A percentile compares a stretch with the other conserved stretches of the same genome.
Evolutionary conservation across 345 rosid species (phyloP).

Genomic region (Pseudoturritis turrita): DNA sequence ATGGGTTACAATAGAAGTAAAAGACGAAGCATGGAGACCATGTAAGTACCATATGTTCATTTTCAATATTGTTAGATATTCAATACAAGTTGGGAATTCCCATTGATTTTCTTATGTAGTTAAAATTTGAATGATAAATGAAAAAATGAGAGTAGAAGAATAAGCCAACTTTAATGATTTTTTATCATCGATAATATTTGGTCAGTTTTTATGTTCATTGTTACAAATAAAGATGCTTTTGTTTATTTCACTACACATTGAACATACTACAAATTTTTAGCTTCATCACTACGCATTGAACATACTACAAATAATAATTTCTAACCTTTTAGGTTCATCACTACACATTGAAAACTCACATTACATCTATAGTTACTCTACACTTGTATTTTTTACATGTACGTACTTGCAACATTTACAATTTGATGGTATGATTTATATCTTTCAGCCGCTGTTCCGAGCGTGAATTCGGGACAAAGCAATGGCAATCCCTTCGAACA

Average conservation of each 20-base stretch:
- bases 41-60: conserved; percentile 13
- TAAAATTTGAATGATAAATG: background rate
- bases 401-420: background rate
- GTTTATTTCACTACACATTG: background rate
- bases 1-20: background rate
- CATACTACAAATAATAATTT: too few relatives aligned
- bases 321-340: too few relatives aligned
- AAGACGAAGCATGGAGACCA: conserved; percentile 13
- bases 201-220: background rate
- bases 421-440: conserved; percentile 10
- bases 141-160: too few relatives aligned
- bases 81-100: background rate
- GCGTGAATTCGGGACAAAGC: conserved; percentile 70
- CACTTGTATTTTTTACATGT: too few relatives aligned
- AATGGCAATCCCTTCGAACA: conserved; percentile 69
- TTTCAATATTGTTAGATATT: background rate
- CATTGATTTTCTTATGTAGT: too few relatives aligned
- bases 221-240: background rate
- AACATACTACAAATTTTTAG: too few relatives aligned
- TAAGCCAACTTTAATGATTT: too few relatives aligned
- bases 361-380: too few relatives aligned
- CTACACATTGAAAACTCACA: too few relatives aligned
- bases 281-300: too few relatives aligned
- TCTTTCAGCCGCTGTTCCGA: conserved; percentile 62
- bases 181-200: too few relatives aligned